Conservation (phyloP, 139 green algal genomes). For the Dunaliella primolecta region DNA sequence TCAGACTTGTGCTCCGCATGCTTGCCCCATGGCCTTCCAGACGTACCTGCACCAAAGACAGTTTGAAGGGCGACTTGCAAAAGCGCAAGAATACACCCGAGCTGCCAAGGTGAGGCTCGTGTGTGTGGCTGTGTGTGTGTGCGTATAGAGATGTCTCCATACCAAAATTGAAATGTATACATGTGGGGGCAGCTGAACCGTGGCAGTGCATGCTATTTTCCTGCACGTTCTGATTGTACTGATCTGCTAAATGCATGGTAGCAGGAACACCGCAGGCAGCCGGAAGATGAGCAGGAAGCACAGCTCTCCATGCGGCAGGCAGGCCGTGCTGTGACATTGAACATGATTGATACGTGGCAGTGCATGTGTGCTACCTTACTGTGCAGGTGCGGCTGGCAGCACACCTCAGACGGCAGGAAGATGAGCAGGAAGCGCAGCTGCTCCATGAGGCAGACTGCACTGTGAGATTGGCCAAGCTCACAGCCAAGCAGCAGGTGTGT, state of each 20-base stretch:
- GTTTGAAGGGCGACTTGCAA: conserved; percentile 32
- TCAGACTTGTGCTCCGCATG: too few relatives aligned
- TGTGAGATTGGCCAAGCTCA: conserved; percentile 42
- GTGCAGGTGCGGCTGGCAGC: background rate
- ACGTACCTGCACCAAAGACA: conserved; percentile 42
- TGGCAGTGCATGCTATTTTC: too few relatives aligned
- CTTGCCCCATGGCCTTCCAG: too few relatives aligned
- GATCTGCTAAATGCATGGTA: too few relatives aligned
- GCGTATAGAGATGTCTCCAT: too few relatives aligned
- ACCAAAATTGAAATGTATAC: too few relatives aligned
- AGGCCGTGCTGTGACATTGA: conserved; percentile 30
- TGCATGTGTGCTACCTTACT: background rate
- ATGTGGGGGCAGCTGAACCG: too few relatives aligned
- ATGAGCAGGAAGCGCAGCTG: conserved; percentile 4
- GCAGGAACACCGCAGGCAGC: background rate
- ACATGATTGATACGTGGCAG: conserved; percentile 39
- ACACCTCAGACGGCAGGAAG: background rate
- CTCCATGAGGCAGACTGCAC: conserved; percentile 9
- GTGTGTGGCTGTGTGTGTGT: too few relatives aligned
- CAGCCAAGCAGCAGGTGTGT: conserved; percentile 31
- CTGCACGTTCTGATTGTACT: too few relatives aligned
- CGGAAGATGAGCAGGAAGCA: conserved; percentile 11
- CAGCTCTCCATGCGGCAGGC: background rate
- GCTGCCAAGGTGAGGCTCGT: conserved; percentile 38
- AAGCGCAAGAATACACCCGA: conserved; percentile 35